Evolutionary conservation across 495 filamentous ascomycete genomes (phyloP).

Genomic region (Penicillium paxilli): DNA sequence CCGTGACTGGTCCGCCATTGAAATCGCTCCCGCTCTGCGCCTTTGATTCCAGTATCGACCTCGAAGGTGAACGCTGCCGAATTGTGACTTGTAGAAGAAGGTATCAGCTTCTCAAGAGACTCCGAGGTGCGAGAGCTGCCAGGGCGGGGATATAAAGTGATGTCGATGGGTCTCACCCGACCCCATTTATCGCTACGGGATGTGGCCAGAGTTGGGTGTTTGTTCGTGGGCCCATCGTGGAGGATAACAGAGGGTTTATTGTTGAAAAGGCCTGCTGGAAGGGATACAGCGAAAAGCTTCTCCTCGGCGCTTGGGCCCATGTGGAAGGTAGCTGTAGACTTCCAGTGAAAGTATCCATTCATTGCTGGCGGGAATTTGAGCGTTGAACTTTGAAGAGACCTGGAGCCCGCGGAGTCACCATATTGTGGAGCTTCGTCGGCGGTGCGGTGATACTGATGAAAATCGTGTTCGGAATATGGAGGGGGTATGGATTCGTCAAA

Average conservation of each 20-base stretch:
- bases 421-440: background rate
- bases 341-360: slow-evolving; percentile 20
- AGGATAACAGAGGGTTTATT: slow-evolving; percentile 1
- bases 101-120: background rate
- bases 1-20: slow-evolving; percentile 17
- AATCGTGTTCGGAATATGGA: background rate
- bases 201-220: background rate
- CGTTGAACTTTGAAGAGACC: slow-evolving; percentile 3
- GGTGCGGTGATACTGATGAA: background rate
- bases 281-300: slow-evolving; percentile 9
- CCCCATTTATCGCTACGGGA: slow-evolving; percentile 5
- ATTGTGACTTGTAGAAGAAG: background rate
- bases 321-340: slow-evolving; percentile 15
- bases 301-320: slow-evolving; percentile 16
- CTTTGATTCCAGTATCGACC: slow-evolving; percentile 1
- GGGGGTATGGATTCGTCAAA: background rate
- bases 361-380: slow-evolving; percentile 12
- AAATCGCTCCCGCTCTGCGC: slow-evolving; percentile 4
- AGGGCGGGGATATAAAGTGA: background rate
- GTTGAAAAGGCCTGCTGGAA: background rate
- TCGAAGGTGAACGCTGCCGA: slow-evolving; percentile 8
- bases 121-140: background rate
- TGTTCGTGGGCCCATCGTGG: background rate
- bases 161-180: background rate
- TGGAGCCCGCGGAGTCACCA: background rate